A percentile compares a stretch with the other conserved stretches of the same genome.
phyloP scores from a whole-genome alignment of 1,139 yeast species.

The Schizosaccharomyces versatilis region DNA sequence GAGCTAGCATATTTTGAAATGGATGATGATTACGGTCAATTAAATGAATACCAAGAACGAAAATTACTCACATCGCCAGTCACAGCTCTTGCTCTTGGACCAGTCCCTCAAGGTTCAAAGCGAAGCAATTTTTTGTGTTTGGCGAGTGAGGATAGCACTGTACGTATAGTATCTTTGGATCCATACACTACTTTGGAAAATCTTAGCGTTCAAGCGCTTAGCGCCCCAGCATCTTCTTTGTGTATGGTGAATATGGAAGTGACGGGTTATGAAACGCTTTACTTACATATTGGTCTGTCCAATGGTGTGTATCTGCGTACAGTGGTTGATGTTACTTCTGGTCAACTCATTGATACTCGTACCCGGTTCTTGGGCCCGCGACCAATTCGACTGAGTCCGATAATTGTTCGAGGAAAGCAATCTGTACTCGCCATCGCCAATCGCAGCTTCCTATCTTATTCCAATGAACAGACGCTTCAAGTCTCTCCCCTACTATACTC shows the following conservation, averaged over 20 bases:
- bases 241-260: constrained; percentile 25
- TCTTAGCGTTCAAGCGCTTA: constrained; percentile 44
- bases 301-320: constrained; percentile 64
- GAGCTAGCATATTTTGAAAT: constrained; percentile 70
- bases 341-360: constrained; percentile 43
- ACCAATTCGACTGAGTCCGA: constrained; percentile 31
- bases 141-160: constrained; percentile 49
- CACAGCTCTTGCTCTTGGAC: constrained; percentile 34
- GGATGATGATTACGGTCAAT: constrained; percentile 32
- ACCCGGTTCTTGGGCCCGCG: constrained; percentile 54
- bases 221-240: constrained; percentile 34
- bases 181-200: constrained; percentile 41
- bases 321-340: constrained; percentile 34
- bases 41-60: constrained; percentile 48
- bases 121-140: constrained; percentile 42
- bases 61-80: constrained; percentile 34
- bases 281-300: constrained; percentile 55
- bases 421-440: constrained; percentile 23
- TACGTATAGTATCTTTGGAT: constrained; percentile 47
- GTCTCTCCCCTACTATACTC: constrained; percentile 19
- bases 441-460: constrained; percentile 24
- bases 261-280: constrained; percentile 15
- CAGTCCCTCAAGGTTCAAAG: constrained; percentile 27
- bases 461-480: constrained; percentile 15
- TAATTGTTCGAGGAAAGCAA: constrained; percentile 17